phyloP scores from a whole-genome alignment of 768 basidiomycete genomes.

The Termitomyces sp. region DNA sequence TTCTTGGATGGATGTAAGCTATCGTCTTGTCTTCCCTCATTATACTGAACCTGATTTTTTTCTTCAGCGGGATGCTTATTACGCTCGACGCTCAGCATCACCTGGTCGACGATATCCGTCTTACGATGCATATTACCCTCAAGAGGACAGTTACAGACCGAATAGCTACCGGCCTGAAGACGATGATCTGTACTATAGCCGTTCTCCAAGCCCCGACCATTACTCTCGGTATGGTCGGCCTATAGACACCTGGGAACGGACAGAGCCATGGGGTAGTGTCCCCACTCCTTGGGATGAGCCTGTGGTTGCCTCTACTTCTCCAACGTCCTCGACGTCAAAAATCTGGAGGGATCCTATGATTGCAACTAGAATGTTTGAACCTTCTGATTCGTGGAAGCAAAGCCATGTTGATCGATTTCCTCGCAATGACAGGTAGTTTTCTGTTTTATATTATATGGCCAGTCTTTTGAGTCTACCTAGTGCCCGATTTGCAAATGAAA shows the following conservation, averaged over 20 bases:
- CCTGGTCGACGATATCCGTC: conserved; percentile 34
- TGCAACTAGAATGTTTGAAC: conserved; percentile 58
- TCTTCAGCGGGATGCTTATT: conserved; percentile 27
- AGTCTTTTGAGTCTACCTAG: conserved; percentile 1
- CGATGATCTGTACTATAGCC: conserved; percentile 28
- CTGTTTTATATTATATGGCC: background rate
- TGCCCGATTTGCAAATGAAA: conserved; percentile 19
- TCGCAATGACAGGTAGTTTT: conserved; percentile 36
- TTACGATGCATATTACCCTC: conserved; percentile 49
- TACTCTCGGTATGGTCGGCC: conserved; percentile 31
- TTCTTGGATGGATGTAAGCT: conserved; percentile 35
- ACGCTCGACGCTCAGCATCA: conserved; percentile 41
- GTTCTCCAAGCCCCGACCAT: conserved; percentile 49
- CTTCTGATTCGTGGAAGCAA: conserved; percentile 68
- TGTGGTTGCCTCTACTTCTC: conserved; percentile 32
- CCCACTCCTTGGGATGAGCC: conserved; percentile 36
- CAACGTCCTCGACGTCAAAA: conserved; percentile 22
- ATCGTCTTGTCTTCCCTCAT: background rate
- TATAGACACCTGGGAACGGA: conserved; percentile 41
- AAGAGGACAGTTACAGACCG: conserved; percentile 13
- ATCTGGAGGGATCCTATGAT: conserved; percentile 25
- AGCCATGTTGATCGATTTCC: conserved; percentile 37
- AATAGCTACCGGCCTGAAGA: conserved; percentile 16
- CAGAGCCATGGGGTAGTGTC: conserved; percentile 32
- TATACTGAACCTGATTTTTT: background rate